These are phyloP conservation scores for Colletotrichum sp. DNA, from an alignment of 2,329 filamentous ascomycete species.

Conservation along the genomic window DNA sequence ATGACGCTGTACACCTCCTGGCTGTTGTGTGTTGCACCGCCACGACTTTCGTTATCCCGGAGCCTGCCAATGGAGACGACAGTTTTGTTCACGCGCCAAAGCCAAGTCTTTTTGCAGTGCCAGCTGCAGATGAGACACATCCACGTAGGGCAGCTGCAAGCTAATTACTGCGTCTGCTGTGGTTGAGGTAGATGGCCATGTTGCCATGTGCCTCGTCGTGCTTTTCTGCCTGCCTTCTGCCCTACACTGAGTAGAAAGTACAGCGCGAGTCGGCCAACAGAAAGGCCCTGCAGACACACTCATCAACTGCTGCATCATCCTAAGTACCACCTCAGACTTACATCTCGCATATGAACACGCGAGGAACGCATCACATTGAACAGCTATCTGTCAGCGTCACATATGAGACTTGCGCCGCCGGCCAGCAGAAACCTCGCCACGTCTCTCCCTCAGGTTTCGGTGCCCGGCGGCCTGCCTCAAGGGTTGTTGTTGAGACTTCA, in stretches of 20 bases:
- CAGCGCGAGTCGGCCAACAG: neutral
- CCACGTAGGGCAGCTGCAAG: conserved; percentile 16
- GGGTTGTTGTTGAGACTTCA: neutral
- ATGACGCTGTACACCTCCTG: neutral
- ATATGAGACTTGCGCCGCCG: neutral
- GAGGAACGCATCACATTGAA: neutral
- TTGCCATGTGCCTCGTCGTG: neutral
- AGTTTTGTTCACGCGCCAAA: neutral
- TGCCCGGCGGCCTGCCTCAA: neutral
- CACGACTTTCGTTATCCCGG: neutral
- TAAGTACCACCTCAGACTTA: neutral
- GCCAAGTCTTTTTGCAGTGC: neutral
- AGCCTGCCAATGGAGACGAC: neutral
- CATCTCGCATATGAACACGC: neutral
- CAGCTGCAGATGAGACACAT: conserved; percentile 17
- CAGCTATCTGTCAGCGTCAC: neutral
- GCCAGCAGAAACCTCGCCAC: neutral
- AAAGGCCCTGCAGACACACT: neutral
- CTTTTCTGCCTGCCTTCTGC: neutral
- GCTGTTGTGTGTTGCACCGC: neutral
- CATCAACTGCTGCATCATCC: neutral
- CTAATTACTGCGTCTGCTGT: neutral
- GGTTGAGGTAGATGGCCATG: neutral
- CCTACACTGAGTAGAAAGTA: neutral
- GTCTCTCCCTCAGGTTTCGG: neutral